phyloP scores from a whole-genome alignment of 768 basidiomycete species.

The Gloeostereum incarnatum region DNA sequence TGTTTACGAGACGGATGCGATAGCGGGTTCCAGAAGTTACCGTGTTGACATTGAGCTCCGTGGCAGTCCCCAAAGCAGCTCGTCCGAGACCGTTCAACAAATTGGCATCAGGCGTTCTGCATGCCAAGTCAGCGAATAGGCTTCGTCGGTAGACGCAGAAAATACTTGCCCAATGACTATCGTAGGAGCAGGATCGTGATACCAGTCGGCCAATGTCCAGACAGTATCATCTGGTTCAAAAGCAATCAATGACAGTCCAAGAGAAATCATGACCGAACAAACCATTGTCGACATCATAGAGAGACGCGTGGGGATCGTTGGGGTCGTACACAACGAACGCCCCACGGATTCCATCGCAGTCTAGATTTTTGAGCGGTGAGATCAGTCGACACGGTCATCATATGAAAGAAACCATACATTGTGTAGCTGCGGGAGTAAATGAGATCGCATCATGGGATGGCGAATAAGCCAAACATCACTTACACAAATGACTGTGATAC shows the following conservation, averaged over 20 bases:
- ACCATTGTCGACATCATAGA: slow-evolving; percentile 20
- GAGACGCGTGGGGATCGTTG: slow-evolving; percentile 21
- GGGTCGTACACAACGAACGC: slow-evolving; percentile 23
- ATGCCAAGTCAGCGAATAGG: neutral
- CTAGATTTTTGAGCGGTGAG: slow-evolving; percentile 15
- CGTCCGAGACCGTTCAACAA: slow-evolving; percentile 25
- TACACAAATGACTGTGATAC: slow-evolving; percentile 11
- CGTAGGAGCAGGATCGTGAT: slow-evolving; percentile 9
- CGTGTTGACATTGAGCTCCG: slow-evolving; percentile 16
- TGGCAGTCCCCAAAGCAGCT: slow-evolving; percentile 18
- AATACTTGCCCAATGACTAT: slow-evolving; percentile 2
- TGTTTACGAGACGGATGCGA: slow-evolving; percentile 16
- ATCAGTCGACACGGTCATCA: slow-evolving; percentile 19
- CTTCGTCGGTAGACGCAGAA: slow-evolving; percentile 1
- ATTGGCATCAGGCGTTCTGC: slow-evolving; percentile 10
- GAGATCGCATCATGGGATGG: slow-evolving; percentile 19
- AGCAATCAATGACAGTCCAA: neutral
- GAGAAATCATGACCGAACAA: neutral
- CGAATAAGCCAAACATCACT: slow-evolving; percentile 21
- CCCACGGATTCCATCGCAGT: slow-evolving; percentile 30
- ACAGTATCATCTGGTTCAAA: slow-evolving; percentile 16
- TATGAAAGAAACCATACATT: slow-evolving; percentile 21
- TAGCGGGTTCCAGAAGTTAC: slow-evolving; percentile 19
- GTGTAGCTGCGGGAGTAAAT: slow-evolving; percentile 22
- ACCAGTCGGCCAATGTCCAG: slow-evolving; percentile 26